phyloP scores from a whole-genome alignment of 1,284 basidiomycete species.

The Moesziomyces sp. region DNA sequence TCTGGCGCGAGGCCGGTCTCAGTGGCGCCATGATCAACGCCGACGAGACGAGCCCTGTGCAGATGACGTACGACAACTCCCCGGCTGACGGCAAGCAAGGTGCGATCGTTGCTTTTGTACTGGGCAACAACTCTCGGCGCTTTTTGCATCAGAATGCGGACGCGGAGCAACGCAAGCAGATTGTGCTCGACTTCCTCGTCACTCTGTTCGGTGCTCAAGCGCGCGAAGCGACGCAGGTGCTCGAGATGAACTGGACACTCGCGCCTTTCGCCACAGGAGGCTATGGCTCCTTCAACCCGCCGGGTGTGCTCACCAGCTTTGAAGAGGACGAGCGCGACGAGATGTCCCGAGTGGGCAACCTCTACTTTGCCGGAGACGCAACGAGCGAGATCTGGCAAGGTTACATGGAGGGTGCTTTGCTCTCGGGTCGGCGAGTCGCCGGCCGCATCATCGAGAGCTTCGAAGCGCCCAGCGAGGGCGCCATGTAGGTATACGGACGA shows the following conservation, averaged over 20 bases:
- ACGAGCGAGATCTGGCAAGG: slow-evolving; percentile 45
- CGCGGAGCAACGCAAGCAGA: slow-evolving; percentile 11
- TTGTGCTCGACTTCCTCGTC: slow-evolving; percentile 27
- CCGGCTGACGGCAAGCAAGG: slow-evolving; percentile 28
- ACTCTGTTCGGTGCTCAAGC: slow-evolving; percentile 30
- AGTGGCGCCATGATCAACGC: slow-evolving; percentile 44
- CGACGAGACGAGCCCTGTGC: slow-evolving; percentile 31
- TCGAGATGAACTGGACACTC: slow-evolving; percentile 41
- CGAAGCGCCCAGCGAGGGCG: not conserved
- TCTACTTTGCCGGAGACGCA: slow-evolving; percentile 43
- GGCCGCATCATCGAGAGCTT: slow-evolving; percentile 23
- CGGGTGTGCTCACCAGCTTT: slow-evolving; percentile 41
- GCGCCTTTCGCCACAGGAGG: slow-evolving; percentile 38
- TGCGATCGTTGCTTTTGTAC: slow-evolving; percentile 36
- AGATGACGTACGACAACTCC: slow-evolving; percentile 50
- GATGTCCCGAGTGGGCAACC: slow-evolving; percentile 31
- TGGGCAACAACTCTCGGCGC: slow-evolving; percentile 42
- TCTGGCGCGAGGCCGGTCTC: slow-evolving; percentile 37
- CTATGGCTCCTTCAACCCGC: slow-evolving; percentile 42
- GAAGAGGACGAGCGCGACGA: slow-evolving; percentile 32
- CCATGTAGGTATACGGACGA: slow-evolving; percentile 1
- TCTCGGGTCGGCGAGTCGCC: slow-evolving; percentile 32
- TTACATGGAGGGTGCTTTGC: slow-evolving; percentile 47
- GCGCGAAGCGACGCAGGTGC: slow-evolving; percentile 15
- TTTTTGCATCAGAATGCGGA: slow-evolving; percentile 30